Evolutionary conservation across 192 early-diverging fungal species (phyloP).

Genomic region (Pilobolus umbonatus): DNA sequence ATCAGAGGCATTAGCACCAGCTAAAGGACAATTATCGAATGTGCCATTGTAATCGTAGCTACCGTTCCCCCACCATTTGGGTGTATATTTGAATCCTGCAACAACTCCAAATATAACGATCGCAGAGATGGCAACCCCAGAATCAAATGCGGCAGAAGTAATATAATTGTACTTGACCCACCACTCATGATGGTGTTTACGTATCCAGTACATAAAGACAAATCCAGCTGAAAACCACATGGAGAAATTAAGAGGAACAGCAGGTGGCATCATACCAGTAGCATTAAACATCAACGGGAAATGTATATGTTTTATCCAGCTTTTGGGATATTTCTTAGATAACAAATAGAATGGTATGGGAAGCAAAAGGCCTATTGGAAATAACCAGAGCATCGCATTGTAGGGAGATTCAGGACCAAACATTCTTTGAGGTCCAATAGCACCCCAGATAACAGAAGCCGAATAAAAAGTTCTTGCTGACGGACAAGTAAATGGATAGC

Average conservation of each 20-base stretch:
- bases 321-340: slow-evolving; percentile 45
- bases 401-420: slow-evolving; percentile 47
- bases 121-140: slow-evolving; percentile 38
- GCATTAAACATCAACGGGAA: slow-evolving; percentile 52
- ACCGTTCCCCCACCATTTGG: slow-evolving; percentile 34
- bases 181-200: slow-evolving; percentile 49
- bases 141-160: slow-evolving; percentile 55
- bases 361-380: slow-evolving; percentile 50
- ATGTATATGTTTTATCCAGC: slow-evolving; percentile 48
- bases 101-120: slow-evolving; percentile 44
- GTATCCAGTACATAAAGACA: slow-evolving; percentile 48
- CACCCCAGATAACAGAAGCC: slow-evolving; percentile 73
- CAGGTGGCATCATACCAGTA: slow-evolving; percentile 52
- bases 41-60: slow-evolving; percentile 10
- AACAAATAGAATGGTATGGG: slow-evolving; percentile 55
- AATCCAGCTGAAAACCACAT: slow-evolving; percentile 45
- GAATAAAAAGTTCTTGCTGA: slow-evolving; percentile 55
- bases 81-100: slow-evolving; percentile 20
- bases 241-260: slow-evolving; percentile 42
- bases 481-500: slow-evolving; percentile 45
- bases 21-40: slow-evolving; percentile 20
- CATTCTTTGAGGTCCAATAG: slow-evolving; percentile 63
- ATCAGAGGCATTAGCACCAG: slow-evolving; percentile 6
- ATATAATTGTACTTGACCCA: slow-evolving; percentile 69
- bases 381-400: slow-evolving; percentile 35